Conservation (phyloP, 2,329 filamentous ascomycete species). For the Gnomoniopsis smithogilvyi region DNA sequence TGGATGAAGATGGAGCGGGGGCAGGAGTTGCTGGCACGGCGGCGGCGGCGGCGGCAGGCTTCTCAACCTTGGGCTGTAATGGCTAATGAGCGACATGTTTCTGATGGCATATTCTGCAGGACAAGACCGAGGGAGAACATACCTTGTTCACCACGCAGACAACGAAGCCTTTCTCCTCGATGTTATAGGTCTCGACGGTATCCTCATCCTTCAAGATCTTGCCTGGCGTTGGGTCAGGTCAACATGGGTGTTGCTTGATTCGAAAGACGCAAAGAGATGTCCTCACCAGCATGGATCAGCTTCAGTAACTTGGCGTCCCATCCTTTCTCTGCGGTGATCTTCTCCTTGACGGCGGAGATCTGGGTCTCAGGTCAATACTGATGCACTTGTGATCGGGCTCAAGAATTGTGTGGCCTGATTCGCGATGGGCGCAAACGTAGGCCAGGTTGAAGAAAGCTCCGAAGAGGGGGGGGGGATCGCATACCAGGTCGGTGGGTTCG, state of each 20-base stretch:
- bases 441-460: slow-evolving; percentile 10
- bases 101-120: slow-evolving; percentile 15
- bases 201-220: slow-evolving; percentile 99
- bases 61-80: slow-evolving; percentile 65
- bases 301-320: slow-evolving; percentile 91
- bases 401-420: neutral
- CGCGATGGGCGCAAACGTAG: neutral
- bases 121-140: slow-evolving; percentile 24
- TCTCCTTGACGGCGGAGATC: slow-evolving; percentile 89
- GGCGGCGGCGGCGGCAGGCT: slow-evolving; percentile 50
- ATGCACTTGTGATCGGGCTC: neutral
- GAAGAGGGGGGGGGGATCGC: slow-evolving; percentile 39
- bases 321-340: slow-evolving; percentile 87
- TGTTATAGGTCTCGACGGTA: slow-evolving; percentile 94
- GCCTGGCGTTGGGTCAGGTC: slow-evolving; percentile 54
- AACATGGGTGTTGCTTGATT: slow-evolving; percentile 19
- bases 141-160: slow-evolving; percentile 99
- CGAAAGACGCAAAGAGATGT: slow-evolving; percentile 13
- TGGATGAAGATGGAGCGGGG: slow-evolving; percentile 43
- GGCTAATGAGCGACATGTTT: neutral
- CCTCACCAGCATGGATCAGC: slow-evolving; percentile 93
- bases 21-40: slow-evolving; percentile 62
- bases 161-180: slow-evolving; percentile 99
- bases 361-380: slow-evolving; percentile 35
- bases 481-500: slow-evolving; percentile 87